phyloP scores from a whole-genome alignment of 192 early-diverging fungal genomes.

The Fimicolochytrium jonesii region DNA sequence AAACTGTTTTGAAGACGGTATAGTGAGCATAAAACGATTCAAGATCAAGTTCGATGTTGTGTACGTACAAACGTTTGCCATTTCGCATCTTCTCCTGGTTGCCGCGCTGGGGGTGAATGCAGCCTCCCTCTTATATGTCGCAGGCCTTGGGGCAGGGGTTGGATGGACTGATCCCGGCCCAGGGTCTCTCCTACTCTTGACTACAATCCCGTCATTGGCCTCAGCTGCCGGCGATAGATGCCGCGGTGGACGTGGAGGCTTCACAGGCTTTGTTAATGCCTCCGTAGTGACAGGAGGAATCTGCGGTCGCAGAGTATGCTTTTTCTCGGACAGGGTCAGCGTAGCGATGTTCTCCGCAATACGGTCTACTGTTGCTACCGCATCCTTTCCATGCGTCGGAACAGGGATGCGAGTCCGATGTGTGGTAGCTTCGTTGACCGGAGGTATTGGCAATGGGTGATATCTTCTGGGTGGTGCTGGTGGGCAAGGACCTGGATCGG shows the following conservation, averaged over 20 bases:
- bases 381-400: not conserved
- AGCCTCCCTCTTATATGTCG: not conserved
- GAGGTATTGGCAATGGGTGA: too few relatives aligned
- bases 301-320: too few relatives aligned
- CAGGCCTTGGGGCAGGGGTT: not conserved
- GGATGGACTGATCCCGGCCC: not conserved
- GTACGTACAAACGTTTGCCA: slow-evolving; percentile 47
- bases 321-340: not conserved
- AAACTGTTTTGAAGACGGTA: too few relatives aligned
- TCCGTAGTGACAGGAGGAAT: not conserved
- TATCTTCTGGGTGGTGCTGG: too few relatives aligned
- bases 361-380: not conserved
- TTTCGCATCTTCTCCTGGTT: slow-evolving; percentile 41
- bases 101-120: slow-evolving; percentile 12
- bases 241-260: slow-evolving; percentile 3
- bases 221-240: slow-evolving; percentile 13
- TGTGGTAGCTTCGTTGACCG: too few relatives aligned
- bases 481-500: too few relatives aligned
- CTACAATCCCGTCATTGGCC: not conserved
- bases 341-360: slow-evolving; percentile 9
- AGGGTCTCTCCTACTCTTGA: not conserved
- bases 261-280: not conserved
- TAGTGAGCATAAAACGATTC: not conserved
- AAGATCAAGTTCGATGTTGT: not conserved
- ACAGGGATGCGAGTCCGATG: too few relatives aligned